phyloP scores from a whole-genome alignment of 768 basidiomycete species.

The Boletus edulis region DNA sequence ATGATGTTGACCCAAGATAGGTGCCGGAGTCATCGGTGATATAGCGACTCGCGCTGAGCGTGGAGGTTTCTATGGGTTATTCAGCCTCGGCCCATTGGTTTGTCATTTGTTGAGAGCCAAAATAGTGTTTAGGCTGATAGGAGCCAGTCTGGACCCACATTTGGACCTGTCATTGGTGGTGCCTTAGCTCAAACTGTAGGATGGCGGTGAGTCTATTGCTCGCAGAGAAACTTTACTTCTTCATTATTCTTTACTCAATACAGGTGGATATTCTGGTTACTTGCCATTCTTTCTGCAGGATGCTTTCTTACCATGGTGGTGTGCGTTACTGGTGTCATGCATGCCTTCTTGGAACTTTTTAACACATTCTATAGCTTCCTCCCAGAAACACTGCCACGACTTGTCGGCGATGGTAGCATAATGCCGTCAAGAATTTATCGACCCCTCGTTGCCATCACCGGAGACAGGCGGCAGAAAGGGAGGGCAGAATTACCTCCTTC shows the following conservation, averaged over 20 bases:
- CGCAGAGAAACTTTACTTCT: not conserved
- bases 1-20: slow-evolving; percentile 29
- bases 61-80: slow-evolving; percentile 71
- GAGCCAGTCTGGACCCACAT: slow-evolving; percentile 51
- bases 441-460: slow-evolving; percentile 26
- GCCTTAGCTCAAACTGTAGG: slow-evolving; percentile 54
- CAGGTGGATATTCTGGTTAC: slow-evolving; percentile 24
- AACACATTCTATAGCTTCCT: slow-evolving; percentile 18
- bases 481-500: slow-evolving; percentile 2
- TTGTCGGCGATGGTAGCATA: slow-evolving; percentile 31
- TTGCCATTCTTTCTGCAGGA: slow-evolving; percentile 15
- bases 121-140: not conserved
- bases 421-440: slow-evolving; percentile 24
- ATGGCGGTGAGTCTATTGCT: slow-evolving; percentile 49
- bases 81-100: slow-evolving; percentile 63
- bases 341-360: not conserved
- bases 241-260: not conserved
- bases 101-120: not conserved
- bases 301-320: slow-evolving; percentile 12
- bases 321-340: slow-evolving; percentile 1
- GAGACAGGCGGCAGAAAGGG: slow-evolving; percentile 18
- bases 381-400: slow-evolving; percentile 17
- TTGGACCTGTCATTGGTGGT: slow-evolving; percentile 51
- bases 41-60: slow-evolving; percentile 71
- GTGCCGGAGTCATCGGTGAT: slow-evolving; percentile 77